Conservation (phyloP, 2,329 filamentous ascomycete genomes). For the Diplodia sapinea region DNA sequence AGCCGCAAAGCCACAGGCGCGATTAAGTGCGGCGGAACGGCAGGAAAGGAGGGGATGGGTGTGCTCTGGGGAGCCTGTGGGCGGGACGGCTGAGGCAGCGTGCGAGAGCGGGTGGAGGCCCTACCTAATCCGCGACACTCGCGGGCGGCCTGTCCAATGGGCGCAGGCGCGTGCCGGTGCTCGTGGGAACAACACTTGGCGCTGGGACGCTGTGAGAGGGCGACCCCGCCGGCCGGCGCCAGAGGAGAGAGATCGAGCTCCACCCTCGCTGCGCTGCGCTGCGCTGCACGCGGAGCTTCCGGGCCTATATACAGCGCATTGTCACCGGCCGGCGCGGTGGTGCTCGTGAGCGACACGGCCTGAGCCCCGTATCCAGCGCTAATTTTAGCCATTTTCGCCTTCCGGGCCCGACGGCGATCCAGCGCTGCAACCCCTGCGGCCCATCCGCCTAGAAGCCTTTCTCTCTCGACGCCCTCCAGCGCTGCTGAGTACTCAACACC, state of each 20-base stretch:
- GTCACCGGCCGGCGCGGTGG: background rate
- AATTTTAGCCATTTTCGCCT: conserved; percentile 29
- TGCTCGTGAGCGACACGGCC: conserved; percentile 25
- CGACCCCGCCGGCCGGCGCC: background rate
- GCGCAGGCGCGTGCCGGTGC: conserved; percentile 20
- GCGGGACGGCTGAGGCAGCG: background rate
- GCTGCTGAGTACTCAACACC: conserved; percentile 4
- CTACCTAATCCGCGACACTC: conserved; percentile 7
- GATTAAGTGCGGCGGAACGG: conserved; percentile 19
- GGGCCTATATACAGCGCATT: conserved; percentile 1
- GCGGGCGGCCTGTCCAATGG: conserved; percentile 19
- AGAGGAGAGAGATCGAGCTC: background rate
- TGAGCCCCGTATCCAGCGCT: conserved; percentile 27
- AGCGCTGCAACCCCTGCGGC: conserved; percentile 27
- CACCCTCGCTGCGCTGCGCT: background rate
- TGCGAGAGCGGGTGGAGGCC: background rate
- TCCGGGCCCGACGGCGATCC: conserved; percentile 28
- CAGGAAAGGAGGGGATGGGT: background rate
- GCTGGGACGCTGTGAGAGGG: conserved; percentile 9
- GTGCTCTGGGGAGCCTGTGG: background rate
- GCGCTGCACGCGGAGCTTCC: conserved; percentile 6
- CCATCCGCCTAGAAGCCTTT: conserved; percentile 19
- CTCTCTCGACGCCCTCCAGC: conserved; percentile 3
- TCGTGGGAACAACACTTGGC: conserved; percentile 29
- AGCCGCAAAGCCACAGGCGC: conserved; percentile 25